phyloP scores from a whole-genome alignment of 495 filamentous ascomycete species.

The Trichoderma erinaceum region DNA sequence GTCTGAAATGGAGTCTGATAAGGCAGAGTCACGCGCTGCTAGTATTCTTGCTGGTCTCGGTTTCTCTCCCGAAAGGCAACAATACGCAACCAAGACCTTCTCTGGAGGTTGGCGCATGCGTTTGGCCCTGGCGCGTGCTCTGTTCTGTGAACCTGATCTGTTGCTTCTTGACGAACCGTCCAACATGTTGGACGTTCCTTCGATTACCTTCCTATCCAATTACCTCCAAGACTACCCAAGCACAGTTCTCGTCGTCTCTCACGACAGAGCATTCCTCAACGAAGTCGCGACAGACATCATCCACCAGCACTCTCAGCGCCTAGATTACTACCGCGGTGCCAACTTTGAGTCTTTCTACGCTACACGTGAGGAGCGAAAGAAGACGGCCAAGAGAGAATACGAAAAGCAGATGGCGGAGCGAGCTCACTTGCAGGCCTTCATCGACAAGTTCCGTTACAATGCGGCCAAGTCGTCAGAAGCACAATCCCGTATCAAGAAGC shows the following conservation, averaged over 20 bases:
- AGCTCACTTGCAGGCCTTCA: slow-evolving; percentile 87
- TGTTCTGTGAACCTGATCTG: slow-evolving; percentile 98
- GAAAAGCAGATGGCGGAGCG: slow-evolving; percentile 95
- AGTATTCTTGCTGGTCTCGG: slow-evolving; percentile 95
- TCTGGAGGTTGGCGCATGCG: slow-evolving; percentile 99
- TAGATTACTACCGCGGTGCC: slow-evolving; percentile 98
- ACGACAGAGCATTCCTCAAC: slow-evolving; percentile 98
- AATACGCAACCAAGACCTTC: slow-evolving; percentile 92
- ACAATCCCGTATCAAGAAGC: slow-evolving; percentile 96
- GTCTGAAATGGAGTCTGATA: slow-evolving; percentile 98
- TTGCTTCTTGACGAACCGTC: slow-evolving; percentile 97
- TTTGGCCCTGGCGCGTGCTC: slow-evolving; percentile 84
- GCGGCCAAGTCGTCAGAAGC: slow-evolving; percentile 98
- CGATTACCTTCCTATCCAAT: slow-evolving; percentile 97
- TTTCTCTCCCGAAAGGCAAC: slow-evolving; percentile 90
- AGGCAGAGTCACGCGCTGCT: slow-evolving; percentile 89
- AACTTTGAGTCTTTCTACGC: slow-evolving; percentile 99
- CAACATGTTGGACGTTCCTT: slow-evolving; percentile 99
- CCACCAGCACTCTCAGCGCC: slow-evolving; percentile 91
- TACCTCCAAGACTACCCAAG: slow-evolving; percentile 93
- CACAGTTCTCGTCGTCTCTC: slow-evolving; percentile 92
- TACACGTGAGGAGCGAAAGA: slow-evolving; percentile 92
- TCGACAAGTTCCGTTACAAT: slow-evolving; percentile 99
- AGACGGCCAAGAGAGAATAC: slow-evolving; percentile 94
- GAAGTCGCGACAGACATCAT: slow-evolving; percentile 99